A percentile compares a stretch with the other conserved stretches of the same genome.
Evolutionary conservation across 2,329 filamentous ascomycete species (phyloP).

Genomic region (Colletotrichum somersetense): DNA sequence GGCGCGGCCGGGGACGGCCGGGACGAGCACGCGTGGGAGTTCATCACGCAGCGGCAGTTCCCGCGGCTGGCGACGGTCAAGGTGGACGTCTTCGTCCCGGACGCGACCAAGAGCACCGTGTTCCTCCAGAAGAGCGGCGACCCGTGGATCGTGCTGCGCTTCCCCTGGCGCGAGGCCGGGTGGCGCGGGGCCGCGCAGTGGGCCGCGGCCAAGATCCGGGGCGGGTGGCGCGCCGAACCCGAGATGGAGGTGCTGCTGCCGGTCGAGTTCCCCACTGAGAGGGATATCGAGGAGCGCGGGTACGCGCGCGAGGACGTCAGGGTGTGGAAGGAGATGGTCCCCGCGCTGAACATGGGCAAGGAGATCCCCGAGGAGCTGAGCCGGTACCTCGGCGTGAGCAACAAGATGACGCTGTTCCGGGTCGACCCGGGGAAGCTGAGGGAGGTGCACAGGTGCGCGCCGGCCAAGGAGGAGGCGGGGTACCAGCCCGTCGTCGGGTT

Average conservation of each 20-base stretch:
- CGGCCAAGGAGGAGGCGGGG: constrained; percentile 67
- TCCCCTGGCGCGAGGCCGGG: constrained; percentile 69
- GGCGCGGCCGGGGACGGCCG: constrained; percentile 52
- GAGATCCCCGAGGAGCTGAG: constrained; percentile 73
- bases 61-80: constrained; percentile 78
- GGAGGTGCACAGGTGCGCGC: constrained; percentile 71
- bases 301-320: constrained; percentile 73
- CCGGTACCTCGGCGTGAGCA: constrained; percentile 75
- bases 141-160: constrained; percentile 75
- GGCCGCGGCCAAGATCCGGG: constrained; percentile 63
- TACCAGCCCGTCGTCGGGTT: constrained; percentile 77
- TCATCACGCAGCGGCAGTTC: constrained; percentile 77
- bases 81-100: constrained; percentile 77
- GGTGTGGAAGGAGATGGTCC: constrained; percentile 72
- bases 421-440: constrained; percentile 70
- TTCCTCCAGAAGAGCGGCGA: constrained; percentile 61
- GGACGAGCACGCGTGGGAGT: constrained; percentile 71
- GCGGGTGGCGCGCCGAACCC: constrained; percentile 63
- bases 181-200: constrained; percentile 60
- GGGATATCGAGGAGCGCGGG: constrained; percentile 68
- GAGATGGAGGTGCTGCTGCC: constrained; percentile 77
- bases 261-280: constrained; percentile 68
- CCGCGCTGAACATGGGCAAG: constrained; percentile 67
- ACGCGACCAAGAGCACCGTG: constrained; percentile 65
- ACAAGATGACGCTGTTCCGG: constrained; percentile 76